These are phyloP conservation scores for Boletus sp. DNA, from an alignment of 768 basidiomycete species.

Conservation along the genomic window DNA sequence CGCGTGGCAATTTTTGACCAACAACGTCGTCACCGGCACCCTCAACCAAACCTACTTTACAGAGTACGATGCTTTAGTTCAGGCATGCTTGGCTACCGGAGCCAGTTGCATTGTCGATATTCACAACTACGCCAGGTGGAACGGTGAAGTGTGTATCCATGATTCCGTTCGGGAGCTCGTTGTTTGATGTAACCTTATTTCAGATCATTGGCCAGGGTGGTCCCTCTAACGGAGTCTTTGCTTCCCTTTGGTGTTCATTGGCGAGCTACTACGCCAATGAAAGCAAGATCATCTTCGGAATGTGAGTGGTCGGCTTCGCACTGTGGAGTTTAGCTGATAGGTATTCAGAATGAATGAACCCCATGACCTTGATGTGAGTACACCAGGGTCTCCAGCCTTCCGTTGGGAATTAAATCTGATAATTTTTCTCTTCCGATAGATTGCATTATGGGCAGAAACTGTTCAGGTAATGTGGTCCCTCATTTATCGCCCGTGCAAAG, in stretches of 20 bases:
- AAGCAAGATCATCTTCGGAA: constrained; percentile 5
- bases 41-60: constrained; percentile 22
- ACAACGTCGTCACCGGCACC: constrained; percentile 36
- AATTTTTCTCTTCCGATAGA: not conserved
- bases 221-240: constrained; percentile 9
- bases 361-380: constrained; percentile 10
- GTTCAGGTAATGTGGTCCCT: constrained; percentile 4
- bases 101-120: constrained; percentile 11
- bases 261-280: constrained; percentile 1
- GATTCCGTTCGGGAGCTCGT: not conserved
- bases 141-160: not conserved
- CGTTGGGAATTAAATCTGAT: not conserved
- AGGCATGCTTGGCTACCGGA: constrained; percentile 9
- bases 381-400: too few relatives aligned
- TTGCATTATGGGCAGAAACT: constrained; percentile 5
- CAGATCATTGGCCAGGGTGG: constrained; percentile 16
- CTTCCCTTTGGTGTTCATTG: constrained; percentile 9
- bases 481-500: not conserved
- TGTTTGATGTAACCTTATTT: not conserved
- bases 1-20: constrained; percentile 51
- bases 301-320: not conserved
- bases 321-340: not conserved
- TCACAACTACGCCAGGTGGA: constrained; percentile 12
- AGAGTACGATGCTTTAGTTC: constrained; percentile 8
- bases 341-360: constrained; percentile 16